These are phyloP conservation scores for Chytriomyces hyalinus DNA, from an alignment of 192 early-diverging fungal species.

Conservation along the genomic window DNA sequence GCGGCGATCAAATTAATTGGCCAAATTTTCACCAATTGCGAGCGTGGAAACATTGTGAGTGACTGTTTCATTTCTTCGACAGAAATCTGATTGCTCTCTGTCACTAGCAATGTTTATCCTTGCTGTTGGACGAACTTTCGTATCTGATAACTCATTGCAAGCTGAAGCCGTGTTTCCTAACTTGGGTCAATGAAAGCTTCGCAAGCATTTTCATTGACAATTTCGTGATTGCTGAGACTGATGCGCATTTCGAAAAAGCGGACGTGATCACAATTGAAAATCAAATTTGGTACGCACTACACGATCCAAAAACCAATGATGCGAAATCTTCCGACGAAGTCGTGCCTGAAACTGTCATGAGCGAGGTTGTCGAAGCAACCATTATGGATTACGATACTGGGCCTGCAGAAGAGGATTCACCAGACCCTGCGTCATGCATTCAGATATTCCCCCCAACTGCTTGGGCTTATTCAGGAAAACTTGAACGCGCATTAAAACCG, in stretches of 20 bases:
- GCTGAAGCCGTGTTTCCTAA: constrained; percentile 13
- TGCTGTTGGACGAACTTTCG: constrained; percentile 32
- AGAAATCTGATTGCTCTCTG: not conserved
- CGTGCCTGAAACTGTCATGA: constrained; percentile 20
- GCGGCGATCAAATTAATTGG: constrained; percentile 18
- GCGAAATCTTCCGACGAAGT: not conserved
- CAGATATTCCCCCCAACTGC: constrained; percentile 1
- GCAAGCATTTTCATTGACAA: not conserved
- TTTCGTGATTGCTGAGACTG: not conserved
- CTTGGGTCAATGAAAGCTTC: constrained; percentile 29
- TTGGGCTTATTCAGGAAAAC: constrained; percentile 16
- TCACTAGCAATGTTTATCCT: constrained; percentile 22
- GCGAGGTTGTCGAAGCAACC: constrained; percentile 29
- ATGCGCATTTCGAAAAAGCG: not conserved
- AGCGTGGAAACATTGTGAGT: constrained; percentile 22
- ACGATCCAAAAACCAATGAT: not conserved
- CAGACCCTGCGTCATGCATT: constrained; percentile 8
- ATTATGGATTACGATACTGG: constrained; percentile 7
- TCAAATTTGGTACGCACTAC: constrained; percentile 22
- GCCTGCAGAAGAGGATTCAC: not conserved
- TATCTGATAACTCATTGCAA: constrained; percentile 17
- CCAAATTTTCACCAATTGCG: constrained; percentile 26
- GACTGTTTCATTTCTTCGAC: not conserved
- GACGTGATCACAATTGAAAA: not conserved
- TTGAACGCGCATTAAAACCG: not conserved